Conservation (phyloP, 2,329 filamentous ascomycete genomes). For the Paecilomyces fulvus region DNA sequence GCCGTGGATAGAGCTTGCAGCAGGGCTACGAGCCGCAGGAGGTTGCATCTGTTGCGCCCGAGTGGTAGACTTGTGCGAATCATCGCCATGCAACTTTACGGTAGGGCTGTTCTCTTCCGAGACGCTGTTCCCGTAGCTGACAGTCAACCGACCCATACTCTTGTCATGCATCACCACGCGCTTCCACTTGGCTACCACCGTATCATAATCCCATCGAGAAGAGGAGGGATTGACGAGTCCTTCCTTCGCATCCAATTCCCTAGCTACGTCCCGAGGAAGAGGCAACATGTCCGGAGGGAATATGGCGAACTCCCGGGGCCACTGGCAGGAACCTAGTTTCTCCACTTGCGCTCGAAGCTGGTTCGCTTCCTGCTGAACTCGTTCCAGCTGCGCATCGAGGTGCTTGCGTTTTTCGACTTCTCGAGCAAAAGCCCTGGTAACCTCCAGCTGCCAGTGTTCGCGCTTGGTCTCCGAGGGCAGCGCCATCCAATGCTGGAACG, state of each 20-base stretch:
- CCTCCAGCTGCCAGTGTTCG: conserved; percentile 40
- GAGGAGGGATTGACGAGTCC: conserved; percentile 27
- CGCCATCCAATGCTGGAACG: conserved; percentile 67
- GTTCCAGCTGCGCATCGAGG: conserved; percentile 34
- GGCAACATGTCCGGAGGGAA: conserved; percentile 39
- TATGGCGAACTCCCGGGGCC: conserved; percentile 41
- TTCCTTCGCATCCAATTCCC: conserved; percentile 28
- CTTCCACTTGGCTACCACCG: conserved; percentile 41
- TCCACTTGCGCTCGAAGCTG: conserved; percentile 42
- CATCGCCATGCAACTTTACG: conserved; percentile 6
- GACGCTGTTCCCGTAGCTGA: conserved; percentile 16
- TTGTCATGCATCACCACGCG: conserved; percentile 39
- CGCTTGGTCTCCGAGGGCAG: conserved; percentile 48
- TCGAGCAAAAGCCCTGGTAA: conserved; percentile 38
- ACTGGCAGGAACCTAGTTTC: conserved; percentile 38
- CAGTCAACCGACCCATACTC: conserved; percentile 32
- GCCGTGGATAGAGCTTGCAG: conserved; percentile 6
- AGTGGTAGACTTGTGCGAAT: conserved; percentile 3
- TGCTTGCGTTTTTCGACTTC: conserved; percentile 38
- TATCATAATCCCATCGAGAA: conserved; percentile 40
- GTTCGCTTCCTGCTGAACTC: conserved; percentile 40
- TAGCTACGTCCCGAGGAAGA: conserved; percentile 28
- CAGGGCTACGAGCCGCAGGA: conserved; percentile 7
- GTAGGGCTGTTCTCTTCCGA: conserved; percentile 11
- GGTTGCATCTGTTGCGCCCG: background rate